phyloP scores from a whole-genome alignment of 148 eudicot species.

The Talinum fruticosum region DNA sequence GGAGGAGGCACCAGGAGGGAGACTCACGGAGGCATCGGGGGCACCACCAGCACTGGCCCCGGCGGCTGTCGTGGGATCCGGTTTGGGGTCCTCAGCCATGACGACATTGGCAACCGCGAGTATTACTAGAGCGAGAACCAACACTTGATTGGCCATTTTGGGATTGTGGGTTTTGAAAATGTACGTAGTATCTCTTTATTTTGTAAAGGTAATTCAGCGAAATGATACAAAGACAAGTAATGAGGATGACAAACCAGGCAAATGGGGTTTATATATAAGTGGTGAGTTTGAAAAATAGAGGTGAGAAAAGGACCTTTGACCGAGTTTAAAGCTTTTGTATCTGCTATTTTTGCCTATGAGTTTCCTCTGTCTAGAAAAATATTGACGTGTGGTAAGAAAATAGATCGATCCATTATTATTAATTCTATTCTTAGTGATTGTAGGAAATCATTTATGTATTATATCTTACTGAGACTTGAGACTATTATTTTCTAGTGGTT shows the following conservation, averaged over 20 bases:
- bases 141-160: neutral
- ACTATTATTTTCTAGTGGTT: no score
- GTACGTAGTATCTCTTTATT: neutral
- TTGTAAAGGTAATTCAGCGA: neutral
- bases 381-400: no score
- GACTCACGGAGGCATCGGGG: neutral
- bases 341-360: neutral
- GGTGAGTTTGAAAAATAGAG: neutral
- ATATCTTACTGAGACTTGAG: no score
- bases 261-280: neutral
- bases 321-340: neutral
- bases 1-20: neutral
- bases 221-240: neutral
- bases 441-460: no score
- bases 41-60: neutral
- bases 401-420: no score
- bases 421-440: no score
- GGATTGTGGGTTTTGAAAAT: neutral
- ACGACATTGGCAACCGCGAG: neutral
- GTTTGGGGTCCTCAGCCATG: neutral
- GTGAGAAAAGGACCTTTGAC: neutral
- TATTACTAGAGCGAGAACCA: neutral
- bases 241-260: neutral
- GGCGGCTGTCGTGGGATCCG: no score
- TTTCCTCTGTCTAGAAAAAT: neutral